These are phyloP conservation scores for Clathrospora elynae DNA, from an alignment of 2,329 filamentous ascomycete genomes.

Conservation along the genomic window DNA sequence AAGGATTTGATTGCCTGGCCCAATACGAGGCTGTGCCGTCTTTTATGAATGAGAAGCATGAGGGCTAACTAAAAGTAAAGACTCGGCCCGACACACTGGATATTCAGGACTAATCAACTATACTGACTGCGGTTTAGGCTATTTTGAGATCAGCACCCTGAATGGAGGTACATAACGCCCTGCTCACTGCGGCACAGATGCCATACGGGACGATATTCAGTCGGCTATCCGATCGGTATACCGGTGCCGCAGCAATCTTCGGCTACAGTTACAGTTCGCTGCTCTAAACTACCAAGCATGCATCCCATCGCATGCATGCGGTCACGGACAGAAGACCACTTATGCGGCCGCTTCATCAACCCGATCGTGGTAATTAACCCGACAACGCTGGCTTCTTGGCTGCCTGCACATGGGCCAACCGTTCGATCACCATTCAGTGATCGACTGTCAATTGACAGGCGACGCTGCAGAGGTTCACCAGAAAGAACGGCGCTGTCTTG, in stretches of 20 bases:
- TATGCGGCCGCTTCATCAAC: slow-evolving; percentile 3
- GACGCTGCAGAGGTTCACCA: not conserved
- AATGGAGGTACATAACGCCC: not conserved
- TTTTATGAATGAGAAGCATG: slow-evolving; percentile 2
- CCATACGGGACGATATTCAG: not conserved
- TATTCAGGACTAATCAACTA: slow-evolving; percentile 4
- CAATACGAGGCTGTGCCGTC: not conserved
- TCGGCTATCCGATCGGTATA: not conserved
- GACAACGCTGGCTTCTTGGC: not conserved
- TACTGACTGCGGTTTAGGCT: slow-evolving; percentile 6
- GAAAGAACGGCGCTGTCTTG: too few relatives aligned
- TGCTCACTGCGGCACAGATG: slow-evolving; percentile 7
- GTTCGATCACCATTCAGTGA: slow-evolving; percentile 1
- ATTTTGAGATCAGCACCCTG: not conserved
- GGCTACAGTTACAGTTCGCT: slow-evolving; percentile 3
- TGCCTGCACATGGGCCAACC: not conserved
- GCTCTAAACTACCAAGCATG: slow-evolving; percentile 3
- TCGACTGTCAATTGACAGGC: not conserved
- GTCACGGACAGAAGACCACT: slow-evolving; percentile 3
- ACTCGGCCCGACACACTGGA: slow-evolving; percentile 1
- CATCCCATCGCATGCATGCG: slow-evolving; percentile 6
- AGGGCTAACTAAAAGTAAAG: slow-evolving; percentile 1
- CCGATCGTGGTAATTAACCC: slow-evolving; percentile 2
- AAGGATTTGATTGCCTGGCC: slow-evolving; percentile 3
- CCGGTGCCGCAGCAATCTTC: not conserved